These are phyloP conservation scores for Cyberlindnera maclurae DNA, from an alignment of 805 yeast species.

Conservation along the genomic window DNA sequence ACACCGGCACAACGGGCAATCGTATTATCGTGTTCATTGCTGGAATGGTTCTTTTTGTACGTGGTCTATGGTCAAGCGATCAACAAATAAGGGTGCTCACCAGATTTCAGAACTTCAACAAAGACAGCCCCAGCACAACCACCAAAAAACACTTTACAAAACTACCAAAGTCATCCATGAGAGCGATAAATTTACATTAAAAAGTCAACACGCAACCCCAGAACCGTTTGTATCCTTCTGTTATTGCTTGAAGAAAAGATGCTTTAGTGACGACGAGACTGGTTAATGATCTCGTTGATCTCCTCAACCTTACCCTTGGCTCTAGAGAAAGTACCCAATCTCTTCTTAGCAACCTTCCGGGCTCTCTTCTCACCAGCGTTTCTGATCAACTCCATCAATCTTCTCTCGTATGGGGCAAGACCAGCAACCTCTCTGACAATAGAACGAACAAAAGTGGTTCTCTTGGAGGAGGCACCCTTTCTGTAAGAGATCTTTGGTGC, in stretches of 20 bases:
- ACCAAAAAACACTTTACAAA: too few species aligned
- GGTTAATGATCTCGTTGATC: slow-evolving; percentile 93
- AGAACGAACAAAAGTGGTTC: slow-evolving; percentile 92
- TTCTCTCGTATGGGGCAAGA: slow-evolving; percentile 99
- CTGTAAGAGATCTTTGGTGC: slow-evolving; percentile 89
- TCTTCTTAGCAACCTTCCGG: slow-evolving; percentile 99
- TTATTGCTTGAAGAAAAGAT: not conserved
- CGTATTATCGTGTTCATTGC: too few species aligned
- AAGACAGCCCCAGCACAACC: too few species aligned
- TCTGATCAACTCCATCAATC: slow-evolving; percentile 98
- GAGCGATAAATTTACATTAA: slow-evolving; percentile 19
- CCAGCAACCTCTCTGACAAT: slow-evolving; percentile 97
- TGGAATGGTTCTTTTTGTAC: too few species aligned
- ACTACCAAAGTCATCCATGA: slow-evolving; percentile 4
- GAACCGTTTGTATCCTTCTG: slow-evolving; percentile 1
- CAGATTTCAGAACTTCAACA: not conserved
- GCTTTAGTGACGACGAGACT: slow-evolving; percentile 88
- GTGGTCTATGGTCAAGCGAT: too few species aligned
- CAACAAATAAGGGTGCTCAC: too few species aligned
- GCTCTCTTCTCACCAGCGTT: slow-evolving; percentile 99
- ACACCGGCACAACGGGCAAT: too few species aligned
- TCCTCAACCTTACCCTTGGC: slow-evolving; percentile 99
- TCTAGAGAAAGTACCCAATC: slow-evolving; percentile 99
- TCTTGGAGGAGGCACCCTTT: slow-evolving; percentile 95
- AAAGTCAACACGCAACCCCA: slow-evolving; percentile 13